These are phyloP conservation scores for Rhizopogon vulgaris DNA, from an alignment of 768 basidiomycete species.

Conservation along the genomic window DNA sequence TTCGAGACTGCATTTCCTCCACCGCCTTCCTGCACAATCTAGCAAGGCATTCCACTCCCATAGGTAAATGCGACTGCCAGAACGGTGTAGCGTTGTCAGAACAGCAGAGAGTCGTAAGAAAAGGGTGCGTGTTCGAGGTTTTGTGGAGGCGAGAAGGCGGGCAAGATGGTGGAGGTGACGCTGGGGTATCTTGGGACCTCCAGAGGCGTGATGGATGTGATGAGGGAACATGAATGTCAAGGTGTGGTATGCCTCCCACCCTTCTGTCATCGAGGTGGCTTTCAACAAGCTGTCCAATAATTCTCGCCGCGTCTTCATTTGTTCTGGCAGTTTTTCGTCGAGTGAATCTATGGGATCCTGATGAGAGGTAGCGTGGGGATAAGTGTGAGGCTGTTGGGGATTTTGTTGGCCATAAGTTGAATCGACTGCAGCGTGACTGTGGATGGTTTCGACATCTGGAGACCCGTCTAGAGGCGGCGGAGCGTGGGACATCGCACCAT, in stretches of 20 bases:
- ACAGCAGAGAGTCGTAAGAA: slow-evolving; percentile 70
- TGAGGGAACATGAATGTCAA: slow-evolving; percentile 20
- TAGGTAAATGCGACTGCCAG: slow-evolving; percentile 48
- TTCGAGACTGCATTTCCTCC: slow-evolving; percentile 47
- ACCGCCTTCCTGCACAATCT: slow-evolving; percentile 59
- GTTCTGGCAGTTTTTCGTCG: slow-evolving; percentile 3
- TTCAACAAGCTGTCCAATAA: slow-evolving; percentile 28
- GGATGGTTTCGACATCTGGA: slow-evolving; percentile 2
- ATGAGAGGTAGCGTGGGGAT: neutral
- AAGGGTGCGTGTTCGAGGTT: slow-evolving; percentile 50
- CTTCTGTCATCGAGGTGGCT: slow-evolving; percentile 25
- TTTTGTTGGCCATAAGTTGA: slow-evolving; percentile 6
- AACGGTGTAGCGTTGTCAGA: slow-evolving; percentile 46
- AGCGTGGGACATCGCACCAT: neutral
- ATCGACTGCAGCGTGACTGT: slow-evolving; percentile 4
- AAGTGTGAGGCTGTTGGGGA: neutral
- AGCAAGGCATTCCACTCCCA: slow-evolving; percentile 79
- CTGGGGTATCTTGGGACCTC: slow-evolving; percentile 20
- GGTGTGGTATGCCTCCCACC: slow-evolving; percentile 39
- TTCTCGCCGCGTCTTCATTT: slow-evolving; percentile 16
- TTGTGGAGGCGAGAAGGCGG: slow-evolving; percentile 48
- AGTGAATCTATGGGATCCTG: neutral
- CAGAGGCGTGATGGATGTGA: slow-evolving; percentile 1
- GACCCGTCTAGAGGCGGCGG: neutral
- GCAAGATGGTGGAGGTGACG: slow-evolving; percentile 54